These are phyloP conservation scores for Prunus armeniaca DNA, from an alignment of 306 rosid species.

Conservation along the genomic window DNA sequence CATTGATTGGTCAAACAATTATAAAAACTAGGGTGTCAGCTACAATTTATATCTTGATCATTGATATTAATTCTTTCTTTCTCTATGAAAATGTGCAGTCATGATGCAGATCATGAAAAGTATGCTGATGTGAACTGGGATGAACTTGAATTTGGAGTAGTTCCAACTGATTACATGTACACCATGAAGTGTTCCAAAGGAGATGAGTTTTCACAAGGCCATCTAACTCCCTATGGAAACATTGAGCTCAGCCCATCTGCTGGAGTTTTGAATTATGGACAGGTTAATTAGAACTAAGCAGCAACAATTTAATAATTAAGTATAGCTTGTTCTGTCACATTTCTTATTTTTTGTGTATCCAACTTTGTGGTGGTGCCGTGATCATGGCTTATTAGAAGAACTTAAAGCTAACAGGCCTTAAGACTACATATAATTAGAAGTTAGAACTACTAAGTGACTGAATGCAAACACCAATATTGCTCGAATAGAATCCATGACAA, in stretches of 20 bases:
- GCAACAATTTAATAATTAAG: no score
- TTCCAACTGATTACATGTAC: constrained; percentile 55
- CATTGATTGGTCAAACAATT: no score
- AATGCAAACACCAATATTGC: no score
- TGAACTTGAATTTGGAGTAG: constrained; percentile 36
- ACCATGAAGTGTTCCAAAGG: constrained; percentile 43
- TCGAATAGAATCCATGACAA: no score
- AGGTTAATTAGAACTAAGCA: constrained; percentile 29
- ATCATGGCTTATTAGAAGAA: constrained; percentile 66
- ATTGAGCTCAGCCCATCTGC: constrained; percentile 54
- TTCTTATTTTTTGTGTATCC: background rate
- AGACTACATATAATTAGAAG: no score
- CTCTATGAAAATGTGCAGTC: background rate
- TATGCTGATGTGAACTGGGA: constrained; percentile 50
- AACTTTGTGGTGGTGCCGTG: background rate
- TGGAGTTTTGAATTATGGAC: constrained; percentile 62
- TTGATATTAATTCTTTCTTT: background rate
- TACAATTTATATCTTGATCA: no score
- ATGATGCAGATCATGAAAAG: constrained; percentile 10
- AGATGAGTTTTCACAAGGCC: constrained; percentile 39
- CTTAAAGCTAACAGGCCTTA: constrained; percentile 58
- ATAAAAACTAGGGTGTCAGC: no score
- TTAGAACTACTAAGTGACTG: no score
- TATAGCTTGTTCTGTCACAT: background rate
- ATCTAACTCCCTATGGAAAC: constrained; percentile 36